Evolutionary conservation across 352 stramenopile genomes (phyloP).

Genomic region (Phytophthora palmivora): DNA sequence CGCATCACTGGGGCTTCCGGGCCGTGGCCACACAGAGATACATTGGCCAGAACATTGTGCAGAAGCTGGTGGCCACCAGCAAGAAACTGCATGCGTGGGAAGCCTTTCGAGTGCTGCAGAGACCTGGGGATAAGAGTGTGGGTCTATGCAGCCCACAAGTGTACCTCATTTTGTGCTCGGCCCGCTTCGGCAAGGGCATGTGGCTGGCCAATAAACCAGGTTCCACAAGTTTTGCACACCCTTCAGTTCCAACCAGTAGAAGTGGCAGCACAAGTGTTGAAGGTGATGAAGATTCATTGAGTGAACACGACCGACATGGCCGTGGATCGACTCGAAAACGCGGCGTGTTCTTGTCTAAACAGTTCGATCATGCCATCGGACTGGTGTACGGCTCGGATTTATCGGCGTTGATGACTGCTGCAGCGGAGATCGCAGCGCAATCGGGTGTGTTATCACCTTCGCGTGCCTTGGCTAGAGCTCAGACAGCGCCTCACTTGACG

Average conservation of each 20-base stretch:
- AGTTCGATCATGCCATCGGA: slow-evolving; percentile 70
- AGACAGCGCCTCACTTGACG: slow-evolving; percentile 30
- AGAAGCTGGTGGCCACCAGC: slow-evolving; percentile 57
- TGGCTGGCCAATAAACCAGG: slow-evolving; percentile 64
- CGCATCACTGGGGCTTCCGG: slow-evolving; percentile 84
- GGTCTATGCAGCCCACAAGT: slow-evolving; percentile 39
- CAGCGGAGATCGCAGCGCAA: slow-evolving; percentile 9
- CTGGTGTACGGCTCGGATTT: slow-evolving; percentile 78
- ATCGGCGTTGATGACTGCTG: slow-evolving; percentile 47
- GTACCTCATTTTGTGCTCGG: slow-evolving; percentile 79
- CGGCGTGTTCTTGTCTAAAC: slow-evolving; percentile 71
- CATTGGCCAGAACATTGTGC: slow-evolving; percentile 81
- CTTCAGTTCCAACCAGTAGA: slow-evolving; percentile 25
- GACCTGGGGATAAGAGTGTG: slow-evolving; percentile 29
- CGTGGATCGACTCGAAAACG: slow-evolving; percentile 15
- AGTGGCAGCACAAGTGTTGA: slow-evolving; percentile 23
- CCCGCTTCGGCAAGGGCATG: slow-evolving; percentile 85
- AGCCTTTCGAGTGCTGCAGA: slow-evolving; percentile 71
- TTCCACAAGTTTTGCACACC: slow-evolving; percentile 22
- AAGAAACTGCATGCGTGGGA: slow-evolving; percentile 82
- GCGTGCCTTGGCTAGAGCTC: slow-evolving; percentile 22
- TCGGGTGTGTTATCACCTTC: slow-evolving; percentile 4
- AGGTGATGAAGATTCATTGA: slow-evolving; percentile 23
- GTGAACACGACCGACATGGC: slow-evolving; percentile 21
- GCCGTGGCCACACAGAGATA: slow-evolving; percentile 67